Conservation (phyloP, 2,329 filamentous ascomycete genomes). For the Botrytis hyacinthi region DNA sequence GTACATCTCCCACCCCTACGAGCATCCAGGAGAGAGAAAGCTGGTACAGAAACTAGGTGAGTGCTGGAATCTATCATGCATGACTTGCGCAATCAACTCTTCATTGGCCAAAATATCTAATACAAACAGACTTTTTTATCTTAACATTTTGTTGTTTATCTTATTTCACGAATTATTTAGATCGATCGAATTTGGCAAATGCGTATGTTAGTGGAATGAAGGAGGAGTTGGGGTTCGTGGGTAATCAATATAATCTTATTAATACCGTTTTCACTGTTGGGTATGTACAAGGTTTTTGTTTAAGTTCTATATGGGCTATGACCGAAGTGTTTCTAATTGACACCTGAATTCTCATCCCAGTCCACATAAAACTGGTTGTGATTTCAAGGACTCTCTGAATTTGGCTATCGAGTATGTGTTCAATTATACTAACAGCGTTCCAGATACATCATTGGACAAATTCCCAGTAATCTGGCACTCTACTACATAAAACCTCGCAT, state of each 20-base stretch:
- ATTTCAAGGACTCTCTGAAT: not conserved
- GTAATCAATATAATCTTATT: constrained; percentile 49
- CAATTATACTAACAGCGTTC: not conserved
- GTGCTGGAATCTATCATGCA: not conserved
- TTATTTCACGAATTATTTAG: constrained; percentile 38
- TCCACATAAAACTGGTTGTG: not conserved
- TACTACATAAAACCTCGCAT: constrained; percentile 62
- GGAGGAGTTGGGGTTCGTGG: constrained; percentile 47
- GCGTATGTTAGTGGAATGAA: constrained; percentile 48
- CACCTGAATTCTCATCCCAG: not conserved
- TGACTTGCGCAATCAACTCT: too few species aligned
- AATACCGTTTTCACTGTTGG: constrained; percentile 47
- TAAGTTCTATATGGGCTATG: too few species aligned
- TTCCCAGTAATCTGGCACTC: constrained; percentile 60
- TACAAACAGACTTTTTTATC: constrained; percentile 21
- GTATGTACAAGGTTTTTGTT: constrained; percentile 25
- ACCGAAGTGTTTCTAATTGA: not conserved
- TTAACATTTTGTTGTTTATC: constrained; percentile 24
- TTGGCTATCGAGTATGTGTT: not conserved
- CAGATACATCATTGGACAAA: constrained; percentile 54
- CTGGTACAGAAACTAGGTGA: constrained; percentile 22
- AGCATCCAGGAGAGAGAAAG: constrained; percentile 22
- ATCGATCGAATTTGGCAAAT: constrained; percentile 39
- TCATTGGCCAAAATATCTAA: not conserved
- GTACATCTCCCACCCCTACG: constrained; percentile 13